phyloP scores from a whole-genome alignment of 768 basidiomycete species.

The Mrakia gelida region DNA sequence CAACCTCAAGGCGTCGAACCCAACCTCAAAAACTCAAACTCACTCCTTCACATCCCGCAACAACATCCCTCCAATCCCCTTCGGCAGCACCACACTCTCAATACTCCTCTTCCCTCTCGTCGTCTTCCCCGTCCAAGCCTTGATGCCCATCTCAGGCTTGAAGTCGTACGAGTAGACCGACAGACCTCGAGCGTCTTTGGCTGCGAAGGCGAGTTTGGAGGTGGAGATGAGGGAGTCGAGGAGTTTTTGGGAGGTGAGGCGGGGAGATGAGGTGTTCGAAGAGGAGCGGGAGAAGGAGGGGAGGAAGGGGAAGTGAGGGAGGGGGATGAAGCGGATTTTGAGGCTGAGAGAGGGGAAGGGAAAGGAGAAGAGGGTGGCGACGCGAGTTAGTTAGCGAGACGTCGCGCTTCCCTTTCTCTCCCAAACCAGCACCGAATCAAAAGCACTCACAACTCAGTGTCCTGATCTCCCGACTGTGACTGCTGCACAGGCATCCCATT shows the following conservation, averaged over 20 bases:
- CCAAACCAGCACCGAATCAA: not conserved
- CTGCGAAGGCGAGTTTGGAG: not conserved
- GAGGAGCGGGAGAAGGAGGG: not conserved
- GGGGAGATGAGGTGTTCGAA: not conserved
- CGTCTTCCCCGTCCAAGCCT: slow-evolving; percentile 6
- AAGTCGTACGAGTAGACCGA: slow-evolving; percentile 1
- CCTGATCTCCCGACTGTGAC: not conserved
- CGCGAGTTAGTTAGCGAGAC: too few relatives aligned
- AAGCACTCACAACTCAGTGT: slow-evolving; percentile 12
- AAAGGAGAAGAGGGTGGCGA: not conserved
- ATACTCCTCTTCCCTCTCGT: slow-evolving; percentile 45
- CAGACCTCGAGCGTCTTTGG: not conserved
- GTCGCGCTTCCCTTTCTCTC: not conserved
- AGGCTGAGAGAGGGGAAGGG: not conserved
- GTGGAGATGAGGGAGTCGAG: slow-evolving; percentile 8
- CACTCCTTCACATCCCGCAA: slow-evolving; percentile 62
- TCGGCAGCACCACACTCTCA: slow-evolving; percentile 54
- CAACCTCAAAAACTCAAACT: not conserved
- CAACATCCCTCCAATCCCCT: slow-evolving; percentile 58
- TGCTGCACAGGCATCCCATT: not conserved
- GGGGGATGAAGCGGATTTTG: slow-evolving; percentile 18
- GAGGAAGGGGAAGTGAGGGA: not conserved
- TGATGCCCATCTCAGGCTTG: not conserved
- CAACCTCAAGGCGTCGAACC: too few relatives aligned
- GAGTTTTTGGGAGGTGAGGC: not conserved